Conservation (phyloP, 1,139 yeast species). For the Yamadazyma atmosphaerica region DNA sequence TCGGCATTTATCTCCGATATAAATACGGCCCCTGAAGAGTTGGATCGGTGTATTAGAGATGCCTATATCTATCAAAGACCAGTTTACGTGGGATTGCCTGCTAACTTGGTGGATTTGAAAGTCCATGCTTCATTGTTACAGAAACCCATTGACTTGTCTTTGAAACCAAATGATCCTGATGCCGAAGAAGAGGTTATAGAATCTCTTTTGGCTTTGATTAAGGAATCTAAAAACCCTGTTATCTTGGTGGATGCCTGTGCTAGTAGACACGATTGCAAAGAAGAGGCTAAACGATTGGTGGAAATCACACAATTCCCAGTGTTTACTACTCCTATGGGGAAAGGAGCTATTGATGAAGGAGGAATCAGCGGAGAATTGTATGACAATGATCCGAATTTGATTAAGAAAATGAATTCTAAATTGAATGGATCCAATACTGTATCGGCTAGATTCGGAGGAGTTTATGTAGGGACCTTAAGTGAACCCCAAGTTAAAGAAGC, state of each 20-base stretch:
- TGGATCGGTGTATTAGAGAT: constrained; percentile 73
- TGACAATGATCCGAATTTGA: constrained; percentile 28
- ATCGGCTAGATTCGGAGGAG: constrained; percentile 80
- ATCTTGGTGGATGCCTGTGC: constrained; percentile 89
- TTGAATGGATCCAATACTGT: constrained; percentile 23
- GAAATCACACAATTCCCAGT: constrained; percentile 77
- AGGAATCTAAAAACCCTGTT: constrained; percentile 63
- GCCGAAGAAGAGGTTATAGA: constrained; percentile 75
- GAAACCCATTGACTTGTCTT: constrained; percentile 62
- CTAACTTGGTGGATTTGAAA: constrained; percentile 69
- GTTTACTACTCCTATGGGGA: constrained; percentile 90
- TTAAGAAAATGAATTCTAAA: constrained; percentile 25
- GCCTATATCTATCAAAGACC: constrained; percentile 79
- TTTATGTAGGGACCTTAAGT: constrained; percentile 79
- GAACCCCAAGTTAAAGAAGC: constrained; percentile 72
- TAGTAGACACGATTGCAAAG: constrained; percentile 67
- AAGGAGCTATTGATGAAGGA: constrained; percentile 72
- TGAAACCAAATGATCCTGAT: constrained; percentile 64
- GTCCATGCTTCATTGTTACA: constrained; percentile 58
- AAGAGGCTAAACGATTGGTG: constrained; percentile 63
- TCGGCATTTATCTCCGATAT: constrained; percentile 64
- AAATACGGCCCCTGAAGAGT: constrained; percentile 61
- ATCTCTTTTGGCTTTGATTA: constrained; percentile 51
- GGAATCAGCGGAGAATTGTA: constrained; percentile 30
- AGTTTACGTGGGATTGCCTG: constrained; percentile 80